Evolutionary conservation across 1,139 yeast genomes (phyloP), one percentile per base, ranked within the genome.

Genomic region (Arxiozyma slooffiae): DNA sequence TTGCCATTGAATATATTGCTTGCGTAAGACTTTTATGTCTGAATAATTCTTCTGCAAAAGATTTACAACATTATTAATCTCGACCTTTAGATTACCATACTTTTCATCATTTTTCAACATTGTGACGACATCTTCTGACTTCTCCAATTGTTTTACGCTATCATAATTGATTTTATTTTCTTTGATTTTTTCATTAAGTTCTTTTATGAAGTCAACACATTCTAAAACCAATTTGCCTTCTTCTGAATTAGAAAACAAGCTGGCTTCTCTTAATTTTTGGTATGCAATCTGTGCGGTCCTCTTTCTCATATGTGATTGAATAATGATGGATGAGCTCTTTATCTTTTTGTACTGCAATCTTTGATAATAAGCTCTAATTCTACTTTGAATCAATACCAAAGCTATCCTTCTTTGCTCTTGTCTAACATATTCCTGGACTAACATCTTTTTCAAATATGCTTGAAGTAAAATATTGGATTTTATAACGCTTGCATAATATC

Each of bases 291-390:
- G 50, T 36, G 97, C 97, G 55, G 76, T 71, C 55, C 77, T 80
- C 60, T 92, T 79, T 72, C 98, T 81, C 56, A 83, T 73, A 57
- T 81, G 76, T 42, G 89, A 78, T 68, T 92, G 97, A 41, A 87
- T 78, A 53, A 79, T 71, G 44, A 86, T 75, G 46, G 87, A 77
- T 41, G 86, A 77, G 55, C 72, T 72, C 48, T 56, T 66, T 26
- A 53, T 47, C 7, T 48, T 41, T 16, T 49, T 46, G 46, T 53
- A 61, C 8, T 48, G 44, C 20, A 36, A 54, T 44, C 60, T 55
- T 39, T 62, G 61, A 20, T 51, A 46, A 41, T 52, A 57, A 6
- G 63, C 53, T 55, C 64, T 63, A 6, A 63, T 53, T 26, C 55
- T 52, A 21, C 51, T 79, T 71, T 92, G 97, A 53, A 92, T 75